Evolutionary conservation across 208 protist genomes (phyloP), one percentile per base, ranked within the genome.

Genomic region (Crithidia thermophila): DNA sequence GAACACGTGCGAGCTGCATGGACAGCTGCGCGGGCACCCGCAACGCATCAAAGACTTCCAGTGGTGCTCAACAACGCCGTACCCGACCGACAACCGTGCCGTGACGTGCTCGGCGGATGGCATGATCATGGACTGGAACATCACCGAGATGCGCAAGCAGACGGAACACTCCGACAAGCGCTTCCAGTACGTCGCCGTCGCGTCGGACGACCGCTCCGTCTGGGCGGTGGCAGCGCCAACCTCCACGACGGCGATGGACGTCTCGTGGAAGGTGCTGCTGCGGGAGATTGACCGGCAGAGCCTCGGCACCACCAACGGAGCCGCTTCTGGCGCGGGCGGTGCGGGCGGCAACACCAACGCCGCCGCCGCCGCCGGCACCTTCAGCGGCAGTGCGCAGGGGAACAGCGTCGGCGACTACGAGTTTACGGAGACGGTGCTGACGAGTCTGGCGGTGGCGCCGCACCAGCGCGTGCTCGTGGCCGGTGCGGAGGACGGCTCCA

Each of bases 91-190:
- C 77, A 90, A 93, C 56, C 67, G 82, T 33, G 72, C 98, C 33
- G 60, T 98, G 40, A 96, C 91, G 7, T 91, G 85, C 66, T 97
- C 96, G 21, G 72, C 83, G 47, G 97, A 99, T 68, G 98, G 98
- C 60, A 89, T 98, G 58, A 88, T 98, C 28, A 96, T 98, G 59
- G 93, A 98, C 75, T 98, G 94, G 93, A 88, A 84, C 63, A 71
- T 97, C 8, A 67, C 68, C 25, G 88, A 95, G 50, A 79, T 94
- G 66, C 91, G 85, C 23, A 94, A 98, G 66, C 82, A 86, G 43
- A 75, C 76, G 56, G 95, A 99, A 63, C 85, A 95, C 79, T 70
- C 90, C 3, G 88, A 95, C 70, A 98, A 98, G 77, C 82, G 79
- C 31, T 97, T 86, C 59, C 82, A 94, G 64, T 99, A 98, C 85